These are phyloP conservation scores for Cetradonia linearis DNA, from an alignment of 495 filamentous ascomycete genomes.

Conservation along the genomic window DNA sequence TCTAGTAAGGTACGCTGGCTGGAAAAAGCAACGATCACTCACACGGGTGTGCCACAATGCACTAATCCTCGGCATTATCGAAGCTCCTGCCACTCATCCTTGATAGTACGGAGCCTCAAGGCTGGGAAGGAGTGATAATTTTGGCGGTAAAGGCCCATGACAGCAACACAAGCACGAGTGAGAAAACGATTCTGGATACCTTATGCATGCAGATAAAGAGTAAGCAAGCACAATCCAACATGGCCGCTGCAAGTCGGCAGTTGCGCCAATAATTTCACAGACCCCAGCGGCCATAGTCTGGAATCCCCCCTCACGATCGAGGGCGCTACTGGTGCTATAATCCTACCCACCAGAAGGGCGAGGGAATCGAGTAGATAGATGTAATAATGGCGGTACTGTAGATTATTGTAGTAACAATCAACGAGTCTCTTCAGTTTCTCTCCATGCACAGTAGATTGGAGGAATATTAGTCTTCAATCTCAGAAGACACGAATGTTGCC, in stretches of 20 bases:
- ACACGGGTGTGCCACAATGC: neutral
- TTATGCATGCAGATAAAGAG: neutral
- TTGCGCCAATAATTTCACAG: slow-evolving; percentile 6
- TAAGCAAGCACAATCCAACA: slow-evolving; percentile 4
- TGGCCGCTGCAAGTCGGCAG: slow-evolving; percentile 11
- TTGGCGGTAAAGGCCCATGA: neutral
- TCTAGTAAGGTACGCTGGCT: slow-evolving; percentile 1
- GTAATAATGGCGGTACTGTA: neutral
- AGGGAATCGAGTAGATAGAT: neutral
- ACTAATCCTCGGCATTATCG: slow-evolving; percentile 3
- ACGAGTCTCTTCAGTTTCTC: neutral
- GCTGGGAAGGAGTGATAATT: neutral
- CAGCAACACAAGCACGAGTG: neutral
- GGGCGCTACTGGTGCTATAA: slow-evolving; percentile 6
- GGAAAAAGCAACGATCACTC: slow-evolving; percentile 1
- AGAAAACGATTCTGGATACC: neutral
- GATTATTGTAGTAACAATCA: neutral
- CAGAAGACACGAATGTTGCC: neutral
- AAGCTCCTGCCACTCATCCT: slow-evolving; percentile 2
- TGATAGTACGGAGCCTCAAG: slow-evolving; percentile 6
- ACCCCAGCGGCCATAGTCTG: slow-evolving; percentile 2
- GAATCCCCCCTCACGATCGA: slow-evolving; percentile 2
- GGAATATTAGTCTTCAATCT: neutral
- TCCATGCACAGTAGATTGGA: slow-evolving; percentile 4
- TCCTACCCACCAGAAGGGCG: neutral